phyloP scores from a whole-genome alignment of 1,284 basidiomycete genomes.

The Ustanciosporium gigantosporum region DNA sequence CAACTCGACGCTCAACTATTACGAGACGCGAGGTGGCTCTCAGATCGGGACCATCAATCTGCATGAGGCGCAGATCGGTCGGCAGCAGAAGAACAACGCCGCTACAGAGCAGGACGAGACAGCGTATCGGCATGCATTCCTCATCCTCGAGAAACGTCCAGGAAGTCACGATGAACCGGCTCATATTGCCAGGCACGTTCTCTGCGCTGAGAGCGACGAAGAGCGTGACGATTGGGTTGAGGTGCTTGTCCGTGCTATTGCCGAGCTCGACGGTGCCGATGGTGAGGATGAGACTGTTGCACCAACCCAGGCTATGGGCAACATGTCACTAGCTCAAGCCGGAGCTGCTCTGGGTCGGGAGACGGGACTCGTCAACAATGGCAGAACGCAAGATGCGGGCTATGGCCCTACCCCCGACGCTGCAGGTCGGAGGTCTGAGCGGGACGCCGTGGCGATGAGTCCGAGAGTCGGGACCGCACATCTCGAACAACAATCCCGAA shows the following conservation, averaged over 20 bases:
- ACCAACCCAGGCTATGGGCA: conserved; percentile 28
- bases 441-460: neutral
- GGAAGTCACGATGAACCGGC: conserved; percentile 55
- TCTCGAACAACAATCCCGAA: neutral
- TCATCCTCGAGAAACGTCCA: conserved; percentile 85
- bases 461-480: neutral
- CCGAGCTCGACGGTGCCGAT: conserved; percentile 24
- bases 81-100: conserved; percentile 66
- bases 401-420: conserved; percentile 20
- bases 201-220: conserved; percentile 91
- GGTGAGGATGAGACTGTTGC: conserved; percentile 16
- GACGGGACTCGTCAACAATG: conserved; percentile 4
- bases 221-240: conserved; percentile 95
- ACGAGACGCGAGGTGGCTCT: conserved; percentile 79
- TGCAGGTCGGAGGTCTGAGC: conserved; percentile 1
- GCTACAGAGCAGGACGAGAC: conserved; percentile 71
- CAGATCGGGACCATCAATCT: conserved; percentile 86
- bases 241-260: conserved; percentile 68
- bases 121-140: conserved; percentile 92
- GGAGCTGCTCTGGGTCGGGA: conserved; percentile 11
- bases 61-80: conserved; percentile 82
- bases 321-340: conserved; percentile 21
- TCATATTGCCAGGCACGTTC: conserved; percentile 79
- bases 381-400: conserved; percentile 9
- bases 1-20: conserved; percentile 85